Evolutionary conservation across 2,329 filamentous ascomycete species (phyloP).

Genomic region (Colletotrichum endophyticum): DNA sequence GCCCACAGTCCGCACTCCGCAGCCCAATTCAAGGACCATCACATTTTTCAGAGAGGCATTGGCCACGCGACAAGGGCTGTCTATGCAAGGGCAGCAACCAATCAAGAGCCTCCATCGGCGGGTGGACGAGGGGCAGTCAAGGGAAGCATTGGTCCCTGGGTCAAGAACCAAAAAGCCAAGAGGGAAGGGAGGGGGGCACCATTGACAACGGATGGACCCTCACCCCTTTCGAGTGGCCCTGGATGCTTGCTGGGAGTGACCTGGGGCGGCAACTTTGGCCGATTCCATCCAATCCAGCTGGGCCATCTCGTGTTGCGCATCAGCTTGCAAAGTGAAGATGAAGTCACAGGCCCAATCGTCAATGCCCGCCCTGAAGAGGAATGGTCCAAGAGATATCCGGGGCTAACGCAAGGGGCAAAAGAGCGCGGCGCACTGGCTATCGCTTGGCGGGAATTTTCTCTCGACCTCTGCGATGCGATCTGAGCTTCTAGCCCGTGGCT

Average conservation of each 20-base stretch:
- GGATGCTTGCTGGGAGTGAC: background rate
- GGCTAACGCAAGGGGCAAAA: background rate
- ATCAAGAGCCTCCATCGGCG: background rate
- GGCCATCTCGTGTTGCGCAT: background rate
- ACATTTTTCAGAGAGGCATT: conserved; percentile 2
- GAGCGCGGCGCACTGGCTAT: background rate
- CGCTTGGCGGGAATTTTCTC: background rate
- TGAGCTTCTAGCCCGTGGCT: background rate
- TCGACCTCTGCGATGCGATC: background rate
- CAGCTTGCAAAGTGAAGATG: background rate
- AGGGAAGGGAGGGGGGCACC: background rate
- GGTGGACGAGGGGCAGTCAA: background rate
- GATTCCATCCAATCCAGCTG: background rate
- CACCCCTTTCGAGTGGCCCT: background rate
- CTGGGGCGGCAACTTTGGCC: background rate
- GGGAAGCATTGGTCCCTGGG: background rate
- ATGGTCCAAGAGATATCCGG: background rate
- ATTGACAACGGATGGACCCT: background rate
- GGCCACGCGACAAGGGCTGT: background rate
- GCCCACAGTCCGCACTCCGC: background rate
- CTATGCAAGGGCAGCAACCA: conserved; percentile 10
- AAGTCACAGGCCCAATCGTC: background rate
- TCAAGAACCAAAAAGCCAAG: background rate
- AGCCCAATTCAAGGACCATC: background rate
- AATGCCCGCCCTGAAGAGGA: background rate